Base-by-base conservation (phyloP, 345 rosid genomes). In the Fremontodendron californicum region DNA sequence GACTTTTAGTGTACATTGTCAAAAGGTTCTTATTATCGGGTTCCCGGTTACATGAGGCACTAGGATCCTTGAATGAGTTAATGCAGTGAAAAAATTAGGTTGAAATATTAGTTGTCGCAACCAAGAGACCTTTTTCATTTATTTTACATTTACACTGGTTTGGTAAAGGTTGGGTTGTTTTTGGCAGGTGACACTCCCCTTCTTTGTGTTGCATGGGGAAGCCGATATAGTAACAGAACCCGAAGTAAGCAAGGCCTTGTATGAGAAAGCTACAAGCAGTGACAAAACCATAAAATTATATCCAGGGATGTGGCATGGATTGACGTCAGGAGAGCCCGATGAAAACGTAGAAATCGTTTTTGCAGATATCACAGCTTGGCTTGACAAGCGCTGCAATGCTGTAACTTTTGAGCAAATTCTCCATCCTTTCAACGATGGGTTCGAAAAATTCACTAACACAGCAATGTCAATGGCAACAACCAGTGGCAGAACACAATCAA, bases 221-320 rank as follows among this genome's bases (percentile, higher is more conserved):
- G 96, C 94, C 6, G 99, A 96, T 77, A 90, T 49, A 5, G 94
- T 96, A 67, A 96, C 99, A 2, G 99, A 93, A 69, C 99, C 99
- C 19, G 99, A 93, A 88, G 86, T 91, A 78, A 95, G 99, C 89
- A 96, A 93, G 84, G 94, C 92, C 0, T 78, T 96, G 84, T 92
- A 89, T 16, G 89, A 78, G 81, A 86, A 78, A 83, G 92, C 97
- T 3, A 79, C 94, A 70, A 85, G 97, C 82, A 61, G 39, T 39
- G 99, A 96, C 87, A 93, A 93, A 89, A 96, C 93, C 69, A 86
- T 96, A 0, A 91, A 87, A 55, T 80, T 96, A 48, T 96, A 93
- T 77, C 90, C 92, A 0, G 97, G 96, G 51, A 96, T 96, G 99
- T 96, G 99, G 99, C 99, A 96, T 48, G 93, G 77, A 13, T 79